Evolutionary conservation across 2,329 filamentous ascomycete genomes (phyloP), one percentile per base, ranked within the genome.

Genomic region (Chrysosphaeria jannelii): DNA sequence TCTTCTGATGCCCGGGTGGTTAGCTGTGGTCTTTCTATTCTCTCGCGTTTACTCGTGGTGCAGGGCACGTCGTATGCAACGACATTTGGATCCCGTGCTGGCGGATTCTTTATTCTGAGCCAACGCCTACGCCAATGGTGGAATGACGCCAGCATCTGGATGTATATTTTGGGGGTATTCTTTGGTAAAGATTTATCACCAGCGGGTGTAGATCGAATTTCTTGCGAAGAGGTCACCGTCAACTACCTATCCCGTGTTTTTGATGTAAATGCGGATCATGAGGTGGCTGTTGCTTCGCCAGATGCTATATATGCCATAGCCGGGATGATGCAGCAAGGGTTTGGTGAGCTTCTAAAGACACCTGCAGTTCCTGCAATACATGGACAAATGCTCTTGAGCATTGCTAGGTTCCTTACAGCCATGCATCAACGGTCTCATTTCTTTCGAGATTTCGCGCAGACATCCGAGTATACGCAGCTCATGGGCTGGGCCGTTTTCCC

Each of bases 161-260:
- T 69, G 0, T 67, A 85, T 20, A 78, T 72, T 37, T 74, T 97
- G 42, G 67, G 74, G 25, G 70, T 93, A 12, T 44, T 97, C 3
- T 90, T 97, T 36, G 78, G 74, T 1, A 56, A 64, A 20, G 78
- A 91, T 36, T n/a, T n/a, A n/a, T n/a, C n/a, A n/a, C n/a, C n/a
- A n/a, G n/a, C n/a, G n/a, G n/a, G n/a, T n/a, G n/a, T n/a, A n/a
- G n/a, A n/a, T n/a, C n/a, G n/a, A n/a, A n/a, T n/a, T n/a, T n/a
- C n/a, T n/a, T n/a, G n/a, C n/a, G n/a, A n/a, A n/a, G n/a, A n/a
- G n/a, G n/a, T n/a, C n/a, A n/a, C n/a, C n/a, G n/a, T n/a, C n/a
- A n/a, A n/a, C n/a, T n/a, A n/a, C n/a, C n/a, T n/a, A n/a, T n/a
- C n/a, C n/a, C n/a, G n/a, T n/a, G n/a, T n/a, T n/a, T n/a, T n/a